Base-by-base conservation (phyloP, 1,139 yeast species). In the Debaryomyces sp. region DNA sequence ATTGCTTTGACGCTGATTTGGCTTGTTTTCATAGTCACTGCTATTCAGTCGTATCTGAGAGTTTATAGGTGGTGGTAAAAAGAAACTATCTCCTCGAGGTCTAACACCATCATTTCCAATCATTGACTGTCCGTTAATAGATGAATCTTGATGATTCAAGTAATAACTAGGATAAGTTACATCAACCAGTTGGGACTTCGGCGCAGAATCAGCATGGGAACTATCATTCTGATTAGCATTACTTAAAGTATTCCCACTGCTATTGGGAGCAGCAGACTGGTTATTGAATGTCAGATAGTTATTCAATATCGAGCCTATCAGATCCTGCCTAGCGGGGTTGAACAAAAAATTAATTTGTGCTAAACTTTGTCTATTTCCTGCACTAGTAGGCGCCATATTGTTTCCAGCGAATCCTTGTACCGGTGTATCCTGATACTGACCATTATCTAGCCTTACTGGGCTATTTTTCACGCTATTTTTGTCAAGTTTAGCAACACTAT, bases 81-180 rank as follows among this genome's bases (percentile, higher is more conserved):
- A 67, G n/a, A 69, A 62, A 4, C 70, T 64, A 48, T 68, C 71
- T 9, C 70, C 69, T 34, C 71, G 53, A 17, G 69, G 64, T 46
- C 71, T 50, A 12, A 35, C 26, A 9, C 43, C 34, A 32, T 50
- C 53, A 27, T 26, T 30, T 6, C 38, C 48, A 4, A 27, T 12
- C 8, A 23, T 41, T 4, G 24, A 8, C 18, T 49, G n/a, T n/a
- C 35, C 15, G 13, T 43, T 34, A 42, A 43, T 38, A 7, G 46
- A 29, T 13, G 48, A 23, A 7, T 55, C 58, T 18, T 52, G 48
- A 18, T 46, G 45, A 30, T 48, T 43, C 44, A 52, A 35, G 40
- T 52, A 56, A 36, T 49, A 53, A 38, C 50, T 49, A 2, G 59
- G 54, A 30, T 47, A 50, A 24, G 40, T 49, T 6, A 54, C 48